Conservation (phyloP, 2,329 filamentous ascomycete genomes). For the Xylariaceae sp. region DNA sequence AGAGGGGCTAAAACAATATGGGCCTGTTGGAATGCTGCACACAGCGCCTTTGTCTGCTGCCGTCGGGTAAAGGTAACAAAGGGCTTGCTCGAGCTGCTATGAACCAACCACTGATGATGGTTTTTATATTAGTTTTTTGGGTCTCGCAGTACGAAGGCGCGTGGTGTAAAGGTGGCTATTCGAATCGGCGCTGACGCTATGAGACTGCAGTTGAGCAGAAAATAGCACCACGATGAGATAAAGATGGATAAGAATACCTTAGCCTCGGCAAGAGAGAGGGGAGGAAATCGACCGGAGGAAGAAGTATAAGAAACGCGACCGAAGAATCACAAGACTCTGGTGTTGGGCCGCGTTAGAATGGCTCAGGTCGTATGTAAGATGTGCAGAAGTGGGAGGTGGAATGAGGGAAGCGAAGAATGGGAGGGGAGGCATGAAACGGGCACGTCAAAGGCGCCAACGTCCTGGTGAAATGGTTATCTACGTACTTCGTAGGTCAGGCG, state of each 20-base stretch:
- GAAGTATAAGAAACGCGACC: background rate
- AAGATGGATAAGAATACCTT: background rate
- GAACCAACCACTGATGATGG: background rate
- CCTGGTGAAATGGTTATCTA: background rate
- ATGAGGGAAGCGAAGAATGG: background rate
- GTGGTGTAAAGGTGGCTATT: background rate
- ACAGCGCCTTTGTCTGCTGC: conserved; percentile 9
- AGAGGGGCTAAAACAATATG: background rate
- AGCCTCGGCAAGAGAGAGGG: background rate
- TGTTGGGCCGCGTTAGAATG: conserved; percentile 3
- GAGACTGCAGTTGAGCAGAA: background rate
- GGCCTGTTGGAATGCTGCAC: conserved; percentile 7
- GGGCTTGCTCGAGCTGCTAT: conserved; percentile 1
- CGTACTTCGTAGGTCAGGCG: background rate
- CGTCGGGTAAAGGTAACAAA: conserved; percentile 6
- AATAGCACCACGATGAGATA: background rate
- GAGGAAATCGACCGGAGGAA: background rate
- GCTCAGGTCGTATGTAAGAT: background rate
- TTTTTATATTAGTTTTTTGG: background rate
- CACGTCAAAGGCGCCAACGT: background rate
- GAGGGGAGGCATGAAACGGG: background rate
- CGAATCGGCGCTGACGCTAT: background rate
- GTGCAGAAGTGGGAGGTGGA: background rate
- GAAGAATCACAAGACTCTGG: background rate
- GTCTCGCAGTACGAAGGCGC: background rate